These are phyloP conservation scores for Cladophialophora exuberans DNA, from an alignment of 2,329 filamentous ascomycete species.

Conservation along the genomic window DNA sequence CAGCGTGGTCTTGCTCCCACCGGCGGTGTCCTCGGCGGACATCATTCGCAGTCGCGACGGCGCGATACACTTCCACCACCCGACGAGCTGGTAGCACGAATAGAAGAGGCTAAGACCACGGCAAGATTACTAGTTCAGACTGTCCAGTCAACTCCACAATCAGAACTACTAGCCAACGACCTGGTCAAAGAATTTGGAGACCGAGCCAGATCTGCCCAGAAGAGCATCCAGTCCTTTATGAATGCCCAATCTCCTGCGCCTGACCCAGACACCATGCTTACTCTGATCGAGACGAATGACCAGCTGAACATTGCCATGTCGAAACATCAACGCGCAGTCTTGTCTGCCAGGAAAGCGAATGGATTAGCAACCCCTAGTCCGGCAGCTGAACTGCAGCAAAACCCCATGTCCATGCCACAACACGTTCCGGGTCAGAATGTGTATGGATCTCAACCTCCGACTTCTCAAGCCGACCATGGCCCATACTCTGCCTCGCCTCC, in stretches of 20 bases:
- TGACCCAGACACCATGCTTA: constrained; percentile 92
- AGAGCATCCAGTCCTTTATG: constrained; percentile 86
- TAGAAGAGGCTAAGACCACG: constrained; percentile 89
- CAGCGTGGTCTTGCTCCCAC: constrained; percentile 41
- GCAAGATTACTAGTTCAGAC: constrained; percentile 92
- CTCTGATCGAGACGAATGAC: constrained; percentile 91
- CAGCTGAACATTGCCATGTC: constrained; percentile 80
- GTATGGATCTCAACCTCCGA: constrained; percentile 12
- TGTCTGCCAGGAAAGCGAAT: constrained; percentile 56
- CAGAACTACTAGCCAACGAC: constrained; percentile 80
- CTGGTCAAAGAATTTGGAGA: constrained; percentile 89
- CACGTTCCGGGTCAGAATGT: constrained; percentile 30
- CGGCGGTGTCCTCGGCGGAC: constrained; percentile 10
- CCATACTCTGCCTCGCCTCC: constrained; percentile 24
- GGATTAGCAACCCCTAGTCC: constrained; percentile 26
- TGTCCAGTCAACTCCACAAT: constrained; percentile 77
- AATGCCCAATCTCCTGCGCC: constrained; percentile 74
- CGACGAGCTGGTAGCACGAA: constrained; percentile 75
- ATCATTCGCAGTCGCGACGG: constrained; percentile 43
- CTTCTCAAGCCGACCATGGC: constrained; percentile 1
- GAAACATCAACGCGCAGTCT: constrained; percentile 79
- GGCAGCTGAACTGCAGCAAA: constrained; percentile 10
- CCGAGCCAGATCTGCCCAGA: constrained; percentile 78
- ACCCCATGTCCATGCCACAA: constrained; percentile 15
- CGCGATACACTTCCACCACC: constrained; percentile 62